phyloP scores from a whole-genome alignment of 257 asterid genomes.

The Perilla frutescens region DNA sequence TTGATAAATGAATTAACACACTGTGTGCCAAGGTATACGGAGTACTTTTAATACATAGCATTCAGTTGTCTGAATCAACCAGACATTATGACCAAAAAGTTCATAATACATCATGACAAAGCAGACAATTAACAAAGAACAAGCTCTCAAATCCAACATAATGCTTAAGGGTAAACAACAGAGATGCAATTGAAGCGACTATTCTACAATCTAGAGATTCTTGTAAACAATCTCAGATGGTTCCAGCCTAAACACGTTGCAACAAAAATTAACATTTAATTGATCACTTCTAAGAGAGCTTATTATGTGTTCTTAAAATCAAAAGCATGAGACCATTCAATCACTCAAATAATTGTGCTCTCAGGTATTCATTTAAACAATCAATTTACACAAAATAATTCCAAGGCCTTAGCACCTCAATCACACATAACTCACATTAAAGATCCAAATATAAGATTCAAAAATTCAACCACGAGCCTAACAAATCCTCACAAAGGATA shows the following conservation, averaged over 20 bases:
- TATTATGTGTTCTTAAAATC: not conserved
- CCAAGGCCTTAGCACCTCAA: not conserved
- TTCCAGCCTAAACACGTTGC: no score
- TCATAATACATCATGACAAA: conserved; percentile 21
- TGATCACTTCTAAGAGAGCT: not conserved
- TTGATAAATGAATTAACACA: conserved; percentile 11
- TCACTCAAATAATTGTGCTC: not conserved
- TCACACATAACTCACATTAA: not conserved
- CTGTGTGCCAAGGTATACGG: no score
- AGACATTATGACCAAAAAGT: no score
- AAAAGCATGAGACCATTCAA: no score
- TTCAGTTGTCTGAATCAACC: no score
- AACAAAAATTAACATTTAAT: no score
- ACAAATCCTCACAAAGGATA: conserved; percentile 51
- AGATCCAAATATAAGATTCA: not conserved
- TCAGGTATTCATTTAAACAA: not conserved
- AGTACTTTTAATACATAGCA: no score
- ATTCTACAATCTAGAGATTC: no score
- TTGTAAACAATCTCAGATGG: no score
- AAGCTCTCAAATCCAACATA: conserved; percentile 11
- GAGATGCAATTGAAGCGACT: no score
- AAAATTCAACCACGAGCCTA: not conserved
- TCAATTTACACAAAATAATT: not conserved
- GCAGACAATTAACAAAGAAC: not conserved
- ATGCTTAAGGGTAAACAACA: no score